phyloP scores from a whole-genome alignment of 2,329 filamentous ascomycete genomes.

The Aureobasidium sp. region DNA sequence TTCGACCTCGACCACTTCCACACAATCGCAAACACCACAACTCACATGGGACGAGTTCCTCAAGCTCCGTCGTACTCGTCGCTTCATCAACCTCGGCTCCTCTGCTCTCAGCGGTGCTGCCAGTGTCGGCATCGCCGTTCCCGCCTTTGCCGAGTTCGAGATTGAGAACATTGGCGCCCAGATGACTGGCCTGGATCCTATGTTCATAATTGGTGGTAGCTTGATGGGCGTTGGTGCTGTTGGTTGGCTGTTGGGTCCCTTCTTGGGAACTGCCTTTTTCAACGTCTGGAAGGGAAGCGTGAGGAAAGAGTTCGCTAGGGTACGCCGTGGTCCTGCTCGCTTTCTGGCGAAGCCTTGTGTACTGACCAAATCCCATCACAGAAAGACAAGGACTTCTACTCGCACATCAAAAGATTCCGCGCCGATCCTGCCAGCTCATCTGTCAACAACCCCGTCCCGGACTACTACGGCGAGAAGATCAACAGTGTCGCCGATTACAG shows the following conservation, averaged over 20 bases:
- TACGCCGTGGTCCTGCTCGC: slow-evolving; percentile 30
- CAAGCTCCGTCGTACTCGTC: slow-evolving; percentile 74
- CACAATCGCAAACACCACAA: slow-evolving; percentile 13
- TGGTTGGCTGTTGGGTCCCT: slow-evolving; percentile 83
- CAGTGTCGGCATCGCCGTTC: slow-evolving; percentile 54
- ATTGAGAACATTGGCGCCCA: slow-evolving; percentile 58
- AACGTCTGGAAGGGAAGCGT: slow-evolving; percentile 64
- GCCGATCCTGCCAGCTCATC: slow-evolving; percentile 87
- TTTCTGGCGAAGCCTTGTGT: neutral
- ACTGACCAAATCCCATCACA: slow-evolving; percentile 24
- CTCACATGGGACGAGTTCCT: slow-evolving; percentile 84
- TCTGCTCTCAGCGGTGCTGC: slow-evolving; percentile 58
- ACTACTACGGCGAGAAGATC: slow-evolving; percentile 99
- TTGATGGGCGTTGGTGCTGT: slow-evolving; percentile 67
- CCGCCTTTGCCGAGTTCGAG: slow-evolving; percentile 60
- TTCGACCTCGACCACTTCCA: neutral
- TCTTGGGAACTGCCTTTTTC: slow-evolving; percentile 72
- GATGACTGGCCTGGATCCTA: slow-evolving; percentile 76
- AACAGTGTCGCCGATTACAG: slow-evolving; percentile 84
- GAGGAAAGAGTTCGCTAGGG: slow-evolving; percentile 62
- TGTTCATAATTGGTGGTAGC: slow-evolving; percentile 74
- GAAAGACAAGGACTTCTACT: slow-evolving; percentile 94
- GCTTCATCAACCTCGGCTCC: slow-evolving; percentile 73
- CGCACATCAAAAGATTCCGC: slow-evolving; percentile 80
- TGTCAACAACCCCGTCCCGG: slow-evolving; percentile 84